phyloP scores from a whole-genome alignment of 2,329 filamentous ascomycete species.

The Tympanopsis confertula region DNA sequence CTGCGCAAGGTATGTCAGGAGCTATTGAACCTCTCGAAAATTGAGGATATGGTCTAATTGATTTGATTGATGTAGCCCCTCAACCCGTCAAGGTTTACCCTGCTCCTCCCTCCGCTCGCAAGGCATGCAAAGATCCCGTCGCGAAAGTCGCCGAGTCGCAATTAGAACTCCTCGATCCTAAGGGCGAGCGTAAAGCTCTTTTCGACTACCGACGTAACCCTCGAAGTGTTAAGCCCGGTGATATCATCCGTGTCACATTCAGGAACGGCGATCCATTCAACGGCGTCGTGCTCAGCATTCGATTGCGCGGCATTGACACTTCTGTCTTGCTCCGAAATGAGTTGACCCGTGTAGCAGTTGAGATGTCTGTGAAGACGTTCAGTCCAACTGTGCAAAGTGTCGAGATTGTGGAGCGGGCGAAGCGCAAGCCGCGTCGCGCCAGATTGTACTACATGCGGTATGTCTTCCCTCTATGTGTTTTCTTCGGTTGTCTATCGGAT shows the following conservation, averaged over 20 bases:
- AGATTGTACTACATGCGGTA: conserved; percentile 52
- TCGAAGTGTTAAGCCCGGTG: conserved; percentile 48
- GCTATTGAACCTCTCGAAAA: not conserved
- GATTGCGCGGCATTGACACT: conserved; percentile 48
- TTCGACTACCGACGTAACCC: conserved; percentile 42
- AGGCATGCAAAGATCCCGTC: conserved; percentile 35
- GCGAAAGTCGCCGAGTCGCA: conserved; percentile 34
- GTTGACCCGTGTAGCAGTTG: conserved; percentile 49
- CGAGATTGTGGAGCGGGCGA: conserved; percentile 52
- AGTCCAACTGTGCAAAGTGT: conserved; percentile 54
- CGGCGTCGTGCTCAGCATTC: conserved; percentile 52
- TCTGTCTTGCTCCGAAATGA: conserved; percentile 52
- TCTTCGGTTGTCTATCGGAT: not conserved
- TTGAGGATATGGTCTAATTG: no score
- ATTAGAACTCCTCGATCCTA: conserved; percentile 45
- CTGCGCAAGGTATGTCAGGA: not conserved
- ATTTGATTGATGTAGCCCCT: no score
- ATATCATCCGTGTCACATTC: conserved; percentile 55
- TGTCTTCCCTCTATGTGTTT: not conserved
- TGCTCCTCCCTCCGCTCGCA: conserved; percentile 25
- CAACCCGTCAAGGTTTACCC: conserved; percentile 32
- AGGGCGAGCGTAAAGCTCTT: conserved; percentile 45
- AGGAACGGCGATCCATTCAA: conserved; percentile 51
- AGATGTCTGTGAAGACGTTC: conserved; percentile 61
- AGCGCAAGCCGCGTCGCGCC: conserved; percentile 49